phyloP scores from a whole-genome alignment of 148 eudicot species.

The Rhododendron henanense region DNA sequence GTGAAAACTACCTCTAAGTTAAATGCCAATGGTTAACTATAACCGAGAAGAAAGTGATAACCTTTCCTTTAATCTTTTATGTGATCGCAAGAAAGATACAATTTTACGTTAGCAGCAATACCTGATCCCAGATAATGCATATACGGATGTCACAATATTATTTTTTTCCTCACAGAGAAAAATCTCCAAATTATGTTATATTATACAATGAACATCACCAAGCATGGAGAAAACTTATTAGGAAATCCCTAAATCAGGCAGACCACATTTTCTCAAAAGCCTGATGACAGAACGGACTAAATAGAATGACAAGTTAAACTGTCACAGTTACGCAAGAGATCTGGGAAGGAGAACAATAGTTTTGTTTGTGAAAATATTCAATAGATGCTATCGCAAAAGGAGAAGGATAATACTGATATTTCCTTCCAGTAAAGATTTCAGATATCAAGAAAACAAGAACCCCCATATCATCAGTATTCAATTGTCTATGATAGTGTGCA shows the following conservation, averaged over 20 bases:
- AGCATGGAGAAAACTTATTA: no score
- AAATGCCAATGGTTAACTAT: neutral
- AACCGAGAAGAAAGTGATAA: neutral
- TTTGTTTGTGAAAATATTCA: neutral
- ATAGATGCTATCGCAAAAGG: neutral
- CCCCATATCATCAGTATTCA: neutral
- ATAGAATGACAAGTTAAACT: neutral
- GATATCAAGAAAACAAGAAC: neutral
- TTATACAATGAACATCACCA: no score
- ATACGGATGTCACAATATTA: neutral
- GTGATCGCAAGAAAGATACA: neutral
- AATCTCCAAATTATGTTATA: no score
- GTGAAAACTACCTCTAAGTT: neutral
- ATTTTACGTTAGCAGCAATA: no score
- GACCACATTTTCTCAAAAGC: neutral
- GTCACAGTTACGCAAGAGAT: neutral
- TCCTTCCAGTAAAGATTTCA: neutral
- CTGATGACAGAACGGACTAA: neutral
- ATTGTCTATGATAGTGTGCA: neutral
- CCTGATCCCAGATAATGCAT: neutral
- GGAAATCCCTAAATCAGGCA: neutral
- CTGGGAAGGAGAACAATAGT: neutral
- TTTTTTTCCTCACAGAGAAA: no score
- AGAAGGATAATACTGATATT: neutral
- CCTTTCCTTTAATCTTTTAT: neutral